A percentile compares a stretch with the other conserved stretches of the same genome.
Evolutionary conservation across 2,329 filamentous ascomycete genomes (phyloP).

Genomic region (Thielaviopsis euricoi): DNA sequence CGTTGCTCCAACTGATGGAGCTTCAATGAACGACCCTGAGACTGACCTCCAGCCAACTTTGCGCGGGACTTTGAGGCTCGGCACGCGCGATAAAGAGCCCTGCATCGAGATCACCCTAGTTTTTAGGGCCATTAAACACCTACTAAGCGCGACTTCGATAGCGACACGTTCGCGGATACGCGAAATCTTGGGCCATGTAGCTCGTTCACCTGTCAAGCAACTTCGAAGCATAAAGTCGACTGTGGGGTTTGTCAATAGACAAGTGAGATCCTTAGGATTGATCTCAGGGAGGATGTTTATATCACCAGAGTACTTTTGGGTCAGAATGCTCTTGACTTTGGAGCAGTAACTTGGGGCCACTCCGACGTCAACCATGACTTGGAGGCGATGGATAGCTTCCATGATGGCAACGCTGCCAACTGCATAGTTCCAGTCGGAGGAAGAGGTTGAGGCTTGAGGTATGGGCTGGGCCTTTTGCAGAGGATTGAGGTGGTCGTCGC

Average conservation of each 20-base stretch:
- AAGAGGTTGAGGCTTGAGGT: background rate
- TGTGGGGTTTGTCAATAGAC: constrained; percentile 69
- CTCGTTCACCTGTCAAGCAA: constrained; percentile 61
- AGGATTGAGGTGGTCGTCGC: constrained; percentile 45
- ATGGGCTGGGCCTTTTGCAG: background rate
- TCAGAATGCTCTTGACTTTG: constrained; percentile 66
- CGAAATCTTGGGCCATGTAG: constrained; percentile 82
- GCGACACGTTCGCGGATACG: constrained; percentile 76
- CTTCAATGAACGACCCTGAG: background rate
- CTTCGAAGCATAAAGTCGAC: constrained; percentile 72
- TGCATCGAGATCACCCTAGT: constrained; percentile 37
- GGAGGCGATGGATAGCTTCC: constrained; percentile 65
- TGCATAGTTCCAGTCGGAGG: constrained; percentile 41
- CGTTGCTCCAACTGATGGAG: background rate
- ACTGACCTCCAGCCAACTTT: background rate
- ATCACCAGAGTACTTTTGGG: constrained; percentile 83
- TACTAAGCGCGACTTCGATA: constrained; percentile 71
- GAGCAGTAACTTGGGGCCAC: constrained; percentile 64
- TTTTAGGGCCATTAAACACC: constrained; percentile 52
- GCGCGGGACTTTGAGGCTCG: background rate
- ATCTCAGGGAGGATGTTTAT: constrained; percentile 86
- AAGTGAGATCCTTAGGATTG: constrained; percentile 54
- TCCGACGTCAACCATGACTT: constrained; percentile 64
- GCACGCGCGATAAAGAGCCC: background rate
- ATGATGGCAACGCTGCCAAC: constrained; percentile 60